Base-by-base conservation (phyloP, 2,329 filamentous ascomycete species). In the Paradendryphiella salina region DNA sequence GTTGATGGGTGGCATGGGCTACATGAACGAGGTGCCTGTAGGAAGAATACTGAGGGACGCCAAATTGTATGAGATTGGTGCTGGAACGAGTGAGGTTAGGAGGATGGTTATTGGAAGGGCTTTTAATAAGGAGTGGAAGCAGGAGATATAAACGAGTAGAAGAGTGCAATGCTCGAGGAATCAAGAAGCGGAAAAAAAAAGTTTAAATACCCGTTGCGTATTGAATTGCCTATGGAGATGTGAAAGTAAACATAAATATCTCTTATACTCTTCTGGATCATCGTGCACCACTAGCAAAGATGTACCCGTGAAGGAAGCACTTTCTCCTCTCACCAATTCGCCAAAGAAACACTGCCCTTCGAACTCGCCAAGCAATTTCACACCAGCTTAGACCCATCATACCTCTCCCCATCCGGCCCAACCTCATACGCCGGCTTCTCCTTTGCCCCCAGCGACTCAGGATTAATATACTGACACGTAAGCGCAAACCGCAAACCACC, bases 31-130 rank as follows among this genome's bases (percentile, higher is more conserved):
- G 76, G 90, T 97, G 77, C 87, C 90, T 0, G 92, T 90, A 0
- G 95, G 92, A 17, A 80, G 93, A 58, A 81, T 97, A 60, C 75
- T 97, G 63, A 77, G 94, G 67, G 85, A 88, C 75, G 85, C 85
- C 3, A 88, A 88, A 70, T 73, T 99, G 53, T 99, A 99, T 73
- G 94, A 97, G 76, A 97, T 99, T 70, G 94, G 94, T 1, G 94
- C 94, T 4, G 94, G 94, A 5, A 97, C 94, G 3, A 96, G 90
- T 53, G 94, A 99, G 77, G 87, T 99, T 42, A 81, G 94, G 60
- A 82, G 92, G 59, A 95, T 97, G 85, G 90, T 99, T 4, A 96
- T 99, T 69, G 93, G 94, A 21, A 80, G 92, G 59, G 88, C 86
- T 1, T 96, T 96, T 63, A 96, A 96, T 74, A 92, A 88, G 76